phyloP scores from a whole-genome alignment of 2,329 filamentous ascomycete genomes.

The Trichoderma afroharzianum region DNA sequence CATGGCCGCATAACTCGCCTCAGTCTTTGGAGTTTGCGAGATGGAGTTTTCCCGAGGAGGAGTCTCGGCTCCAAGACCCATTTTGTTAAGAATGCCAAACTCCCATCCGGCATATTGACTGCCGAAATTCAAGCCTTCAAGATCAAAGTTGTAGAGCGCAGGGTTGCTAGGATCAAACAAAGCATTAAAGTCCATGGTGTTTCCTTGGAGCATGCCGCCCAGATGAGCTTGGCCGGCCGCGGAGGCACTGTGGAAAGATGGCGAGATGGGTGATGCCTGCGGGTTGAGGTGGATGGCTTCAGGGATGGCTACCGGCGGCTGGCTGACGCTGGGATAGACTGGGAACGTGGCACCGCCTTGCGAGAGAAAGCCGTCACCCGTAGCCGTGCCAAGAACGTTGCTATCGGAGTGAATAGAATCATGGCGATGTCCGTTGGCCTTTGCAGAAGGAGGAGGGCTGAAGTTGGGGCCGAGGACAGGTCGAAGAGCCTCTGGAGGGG shows the following conservation, averaged over 20 bases:
- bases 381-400: slow-evolving; percentile 35
- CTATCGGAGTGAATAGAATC: slow-evolving; percentile 48
- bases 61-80: slow-evolving; percentile 74
- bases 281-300: slow-evolving; percentile 55
- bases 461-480: slow-evolving; percentile 75
- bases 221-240: slow-evolving; percentile 47
- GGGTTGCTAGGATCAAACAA: slow-evolving; percentile 91
- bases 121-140: slow-evolving; percentile 82
- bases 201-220: slow-evolving; percentile 48
- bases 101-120: slow-evolving; percentile 95
- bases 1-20: slow-evolving; percentile 42
- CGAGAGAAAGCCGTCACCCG: slow-evolving; percentile 46
- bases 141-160: slow-evolving; percentile 90
- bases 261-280: slow-evolving; percentile 71
- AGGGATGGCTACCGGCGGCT: slow-evolving; percentile 45
- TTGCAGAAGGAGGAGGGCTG: slow-evolving; percentile 55
- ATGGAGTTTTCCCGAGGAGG: slow-evolving; percentile 62
- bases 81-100: slow-evolving; percentile 93
- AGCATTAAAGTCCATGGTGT: slow-evolving; percentile 51
- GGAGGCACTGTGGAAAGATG: slow-evolving; percentile 60
- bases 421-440: slow-evolving; percentile 46
- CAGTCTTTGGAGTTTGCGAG: slow-evolving; percentile 38
- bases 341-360: slow-evolving; percentile 48
- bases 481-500: slow-evolving; percentile 81
- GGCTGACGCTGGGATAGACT: slow-evolving; percentile 45